phyloP scores from a whole-genome alignment of 2,329 filamentous ascomycete species.

The Xylaria sp. region DNA sequence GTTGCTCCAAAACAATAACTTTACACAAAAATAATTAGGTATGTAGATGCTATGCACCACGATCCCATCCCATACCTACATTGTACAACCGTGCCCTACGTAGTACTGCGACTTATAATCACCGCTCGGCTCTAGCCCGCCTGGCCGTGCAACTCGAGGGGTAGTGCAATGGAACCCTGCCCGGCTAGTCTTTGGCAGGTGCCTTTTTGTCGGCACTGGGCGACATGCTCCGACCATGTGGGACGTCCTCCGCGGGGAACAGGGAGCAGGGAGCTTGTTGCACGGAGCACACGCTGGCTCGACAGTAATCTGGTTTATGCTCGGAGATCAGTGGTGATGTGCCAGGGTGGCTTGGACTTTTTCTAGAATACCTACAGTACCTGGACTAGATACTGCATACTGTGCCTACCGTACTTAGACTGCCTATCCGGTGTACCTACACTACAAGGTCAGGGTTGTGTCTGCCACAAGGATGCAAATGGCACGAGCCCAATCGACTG shows the following conservation, averaged over 20 bases:
- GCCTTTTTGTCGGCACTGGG: constrained; percentile 20
- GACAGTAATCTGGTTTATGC: constrained; percentile 23
- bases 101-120: neutral
- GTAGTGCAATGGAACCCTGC: constrained; percentile 8
- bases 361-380: constrained; percentile 10
- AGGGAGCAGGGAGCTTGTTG: constrained; percentile 32
- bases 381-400: no score
- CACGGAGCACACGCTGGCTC: constrained; percentile 41
- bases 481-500: neutral
- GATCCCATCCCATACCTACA: neutral
- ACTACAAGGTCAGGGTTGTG: neutral
- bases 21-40: neutral
- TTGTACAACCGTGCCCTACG: neutral
- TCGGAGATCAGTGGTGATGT: constrained; percentile 10
- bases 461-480: constrained; percentile 1
- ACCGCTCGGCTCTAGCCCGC: neutral
- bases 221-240: constrained; percentile 23
- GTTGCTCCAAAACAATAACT: neutral
- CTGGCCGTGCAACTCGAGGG: constrained; percentile 3
- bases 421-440: no score
- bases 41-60: neutral
- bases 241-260: constrained; percentile 24
- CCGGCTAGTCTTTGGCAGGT: constrained; percentile 1
- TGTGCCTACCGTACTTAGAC: neutral
- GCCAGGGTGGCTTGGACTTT: constrained; percentile 28